Base-by-base conservation (phyloP, 768 basidiomycete genomes). In the Lactifluus rugatus region DNA sequence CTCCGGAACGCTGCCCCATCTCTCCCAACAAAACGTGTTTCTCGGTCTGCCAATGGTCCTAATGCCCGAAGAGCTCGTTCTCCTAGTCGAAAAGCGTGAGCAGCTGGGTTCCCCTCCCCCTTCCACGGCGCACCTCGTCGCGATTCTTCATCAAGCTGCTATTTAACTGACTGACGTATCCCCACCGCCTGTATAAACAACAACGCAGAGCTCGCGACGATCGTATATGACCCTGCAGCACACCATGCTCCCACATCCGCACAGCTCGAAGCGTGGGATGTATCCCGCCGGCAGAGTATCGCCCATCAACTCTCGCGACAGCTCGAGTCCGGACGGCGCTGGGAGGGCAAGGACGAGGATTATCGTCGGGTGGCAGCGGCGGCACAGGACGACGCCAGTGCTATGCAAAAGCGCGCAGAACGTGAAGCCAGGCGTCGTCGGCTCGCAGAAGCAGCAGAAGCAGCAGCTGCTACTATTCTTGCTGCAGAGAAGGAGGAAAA, bases 21-120 rank as follows among this genome's bases (percentile, higher is more conserved):
- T 98, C 1, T 85, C 93, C 1, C 94, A 97, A 66, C 96, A 99
- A 72, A 99, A 99, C 74, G 82, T 88, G 2, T 99, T 99, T 68
- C 76, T 99, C 34, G 96, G 96, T 7, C 73, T 93, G n/a, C 96
- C 96, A 1, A 75, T 96, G 6, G 74, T 89, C 8, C 75, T 98
- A 2, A 81, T 90, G 72, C 90, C 92, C 0, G 96, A 99, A 70
- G 96, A 98, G 68, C 91, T 85, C 9, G 90, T 89, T 11, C 76
- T 94, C 32, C 82, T 98, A 6, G 81, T 97, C 14, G 79, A 86
- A 63, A 87, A 88, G 60, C 82, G 96, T 92, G 58, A 37, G 58
- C 52, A 23, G 11, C 2, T n/a, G 16, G 77, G 64, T 28, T 36
- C 50, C 31, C 10, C 34, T 11, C 17, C 47, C 25, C 47, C 11